phyloP scores from a whole-genome alignment of 345 rosid species.

The Eucalyptus coolabah region DNA sequence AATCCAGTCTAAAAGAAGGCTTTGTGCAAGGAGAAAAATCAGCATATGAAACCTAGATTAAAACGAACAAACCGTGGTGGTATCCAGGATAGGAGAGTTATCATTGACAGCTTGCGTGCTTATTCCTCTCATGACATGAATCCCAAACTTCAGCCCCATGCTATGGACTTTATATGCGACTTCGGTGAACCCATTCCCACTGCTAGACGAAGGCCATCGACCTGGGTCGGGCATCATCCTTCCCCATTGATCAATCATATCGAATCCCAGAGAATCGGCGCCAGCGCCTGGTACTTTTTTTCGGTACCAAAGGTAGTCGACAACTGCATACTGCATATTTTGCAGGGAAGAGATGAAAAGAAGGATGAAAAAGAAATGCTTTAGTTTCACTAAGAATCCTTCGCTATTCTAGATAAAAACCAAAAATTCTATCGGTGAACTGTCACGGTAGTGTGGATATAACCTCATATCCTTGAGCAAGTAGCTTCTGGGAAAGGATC shows the following conservation, averaged over 20 bases:
- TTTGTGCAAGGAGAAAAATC: neutral
- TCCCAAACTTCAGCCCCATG: slow-evolving; percentile 92
- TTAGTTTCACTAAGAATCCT: neutral
- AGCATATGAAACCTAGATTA: neutral
- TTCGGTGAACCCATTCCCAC: slow-evolving; percentile 65
- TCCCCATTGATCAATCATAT: slow-evolving; percentile 92
- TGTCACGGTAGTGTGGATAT: neutral
- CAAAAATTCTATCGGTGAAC: neutral
- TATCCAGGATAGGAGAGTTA: slow-evolving; percentile 60
- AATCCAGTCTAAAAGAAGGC: neutral
- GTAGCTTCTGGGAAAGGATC: slow-evolving; percentile 47
- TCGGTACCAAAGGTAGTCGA: slow-evolving; percentile 95
- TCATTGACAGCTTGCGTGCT: slow-evolving; percentile 82
- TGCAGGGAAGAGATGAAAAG: neutral
- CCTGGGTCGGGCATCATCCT: slow-evolving; percentile 69
- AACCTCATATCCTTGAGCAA: slow-evolving; percentile 65
- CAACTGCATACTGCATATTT: slow-evolving; percentile 68
- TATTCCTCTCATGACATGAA: slow-evolving; percentile 90
- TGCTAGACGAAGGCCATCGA: slow-evolving; percentile 80
- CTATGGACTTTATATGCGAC: slow-evolving; percentile 63
- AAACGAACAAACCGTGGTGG: slow-evolving; percentile 21
- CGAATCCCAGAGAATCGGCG: slow-evolving; percentile 59
- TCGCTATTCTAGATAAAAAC: neutral
- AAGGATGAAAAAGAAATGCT: neutral
- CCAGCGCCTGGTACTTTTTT: slow-evolving; percentile 56